phyloP scores from a whole-genome alignment of 2,329 filamentous ascomycete species.

The Leptographium wingfieldii region DNA sequence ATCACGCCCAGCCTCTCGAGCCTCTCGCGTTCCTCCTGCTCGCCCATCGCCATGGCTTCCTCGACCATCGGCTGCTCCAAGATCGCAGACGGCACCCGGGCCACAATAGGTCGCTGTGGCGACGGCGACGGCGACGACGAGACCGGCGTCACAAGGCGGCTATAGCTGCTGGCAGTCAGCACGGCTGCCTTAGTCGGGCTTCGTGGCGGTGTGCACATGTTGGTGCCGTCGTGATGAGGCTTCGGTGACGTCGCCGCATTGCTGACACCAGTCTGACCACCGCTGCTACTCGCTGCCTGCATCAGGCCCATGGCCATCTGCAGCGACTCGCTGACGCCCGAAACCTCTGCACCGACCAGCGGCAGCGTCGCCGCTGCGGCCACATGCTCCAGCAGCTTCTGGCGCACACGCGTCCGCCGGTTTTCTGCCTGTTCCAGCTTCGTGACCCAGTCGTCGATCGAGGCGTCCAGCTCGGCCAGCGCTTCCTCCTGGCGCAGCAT shows the following conservation, averaged over 20 bases:
- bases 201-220: conserved; percentile 44
- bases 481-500: conserved; percentile 73
- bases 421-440: conserved; percentile 77
- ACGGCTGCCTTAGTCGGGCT: conserved; percentile 38
- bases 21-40: conserved; percentile 6
- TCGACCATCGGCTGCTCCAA: conserved; percentile 37
- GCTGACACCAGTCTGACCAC: neutral
- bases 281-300: conserved; percentile 7
- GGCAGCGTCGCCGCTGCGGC: conserved; percentile 52
- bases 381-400: conserved; percentile 72
- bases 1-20: neutral
- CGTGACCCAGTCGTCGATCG: conserved; percentile 68
- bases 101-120: conserved; percentile 34
- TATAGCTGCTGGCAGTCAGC: conserved; percentile 5
- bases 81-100: conserved; percentile 44
- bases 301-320: conserved; percentile 28
- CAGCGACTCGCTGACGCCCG: conserved; percentile 25
- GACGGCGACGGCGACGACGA: conserved; percentile 27
- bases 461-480: conserved; percentile 60
- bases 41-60: conserved; percentile 22
- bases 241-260: conserved; percentile 9
- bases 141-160: conserved; percentile 6
- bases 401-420: conserved; percentile 58
- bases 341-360: neutral
- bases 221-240: conserved; percentile 18